Percentiles rank a stretch among this genome's conserved stretches.
Conservation (phyloP, 208 protist genomes). For the Blechomonas ayalai region DNA sequence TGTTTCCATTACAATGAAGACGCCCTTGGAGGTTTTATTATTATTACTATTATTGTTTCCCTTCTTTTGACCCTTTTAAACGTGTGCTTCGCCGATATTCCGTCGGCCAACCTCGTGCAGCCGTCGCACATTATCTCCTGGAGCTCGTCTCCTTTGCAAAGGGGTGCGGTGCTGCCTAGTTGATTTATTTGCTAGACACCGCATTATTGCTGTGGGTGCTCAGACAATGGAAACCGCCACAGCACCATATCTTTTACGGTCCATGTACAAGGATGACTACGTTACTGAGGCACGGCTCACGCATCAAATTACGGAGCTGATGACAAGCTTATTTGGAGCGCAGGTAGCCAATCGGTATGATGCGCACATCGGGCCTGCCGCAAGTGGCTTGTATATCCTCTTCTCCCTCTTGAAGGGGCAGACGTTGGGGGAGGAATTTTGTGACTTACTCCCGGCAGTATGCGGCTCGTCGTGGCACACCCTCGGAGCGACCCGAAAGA, state of each 20-base stretch:
- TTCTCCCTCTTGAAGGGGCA: constrained; percentile 60
- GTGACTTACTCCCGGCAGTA: constrained; percentile 64
- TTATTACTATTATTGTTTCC: too few species aligned
- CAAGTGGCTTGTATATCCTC: constrained; percentile 59
- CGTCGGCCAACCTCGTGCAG: too few species aligned
- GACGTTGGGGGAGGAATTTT: constrained; percentile 86
- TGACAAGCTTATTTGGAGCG: constrained; percentile 62
- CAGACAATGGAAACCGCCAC: constrained; percentile 75
- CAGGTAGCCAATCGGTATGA: constrained; percentile 78
- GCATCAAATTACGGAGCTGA: constrained; percentile 52
- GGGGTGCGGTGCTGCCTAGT: too few species aligned
- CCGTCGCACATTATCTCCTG: too few species aligned
- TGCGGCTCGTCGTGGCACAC: constrained; percentile 24
- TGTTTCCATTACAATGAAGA: background rate
- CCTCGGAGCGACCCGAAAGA: constrained; percentile 33
- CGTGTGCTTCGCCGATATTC: too few species aligned
- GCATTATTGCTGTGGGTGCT: too few species aligned
- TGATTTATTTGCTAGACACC: too few species aligned
- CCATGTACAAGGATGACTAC: constrained; percentile 82
- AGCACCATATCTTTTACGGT: constrained; percentile 74
- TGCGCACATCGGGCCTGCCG: constrained; percentile 30
- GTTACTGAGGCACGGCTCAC: constrained; percentile 50
- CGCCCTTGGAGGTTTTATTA: too few species aligned
- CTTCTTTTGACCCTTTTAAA: too few species aligned
- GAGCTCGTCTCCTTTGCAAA: too few species aligned